These are phyloP conservation scores for Coprinellus micaceus DNA, from an alignment of 768 basidiomycete species.

Conservation along the genomic window DNA sequence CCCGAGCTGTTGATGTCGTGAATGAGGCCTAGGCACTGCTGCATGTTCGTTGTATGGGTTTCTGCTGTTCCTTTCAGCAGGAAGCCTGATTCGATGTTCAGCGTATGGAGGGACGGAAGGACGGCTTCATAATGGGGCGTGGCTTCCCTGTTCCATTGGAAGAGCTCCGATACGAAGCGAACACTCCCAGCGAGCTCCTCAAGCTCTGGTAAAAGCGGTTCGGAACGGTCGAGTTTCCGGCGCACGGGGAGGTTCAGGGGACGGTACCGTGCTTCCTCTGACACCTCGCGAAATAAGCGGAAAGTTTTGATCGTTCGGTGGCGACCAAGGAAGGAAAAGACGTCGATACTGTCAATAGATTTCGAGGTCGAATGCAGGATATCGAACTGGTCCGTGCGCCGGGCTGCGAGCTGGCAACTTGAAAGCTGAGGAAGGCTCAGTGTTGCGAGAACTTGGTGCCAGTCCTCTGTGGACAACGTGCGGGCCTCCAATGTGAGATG, in stretches of 20 bases:
- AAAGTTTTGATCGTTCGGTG: not conserved
- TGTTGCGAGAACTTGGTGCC: not conserved
- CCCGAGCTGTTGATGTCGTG: not conserved
- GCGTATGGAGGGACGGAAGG: not conserved
- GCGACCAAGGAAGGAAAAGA: not conserved
- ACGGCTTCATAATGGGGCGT: not conserved
- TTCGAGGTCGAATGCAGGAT: no score
- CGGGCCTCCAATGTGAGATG: not conserved
- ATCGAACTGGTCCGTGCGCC: no score
- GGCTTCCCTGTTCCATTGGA: not conserved
- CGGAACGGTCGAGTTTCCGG: not conserved
- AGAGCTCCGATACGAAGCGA: not conserved
- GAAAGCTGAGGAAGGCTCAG: not conserved
- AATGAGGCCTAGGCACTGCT: not conserved
- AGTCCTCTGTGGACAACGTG: constrained; percentile 1
- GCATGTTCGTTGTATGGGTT: not conserved
- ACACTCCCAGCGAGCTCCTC: not conserved
- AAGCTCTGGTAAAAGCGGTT: not conserved
- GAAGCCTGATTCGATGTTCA: not conserved
- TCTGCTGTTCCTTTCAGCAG: not conserved
- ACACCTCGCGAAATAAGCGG: not conserved
- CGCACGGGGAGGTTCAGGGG: not conserved
- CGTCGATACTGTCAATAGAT: no score
- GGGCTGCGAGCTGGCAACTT: not conserved
- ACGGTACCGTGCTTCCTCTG: not conserved